A percentile compares a stretch with the other conserved stretches of the same genome.
Evolutionary conservation across 768 basidiomycete species (phyloP).

Genomic region (Phaeolepiota aurea): DNA sequence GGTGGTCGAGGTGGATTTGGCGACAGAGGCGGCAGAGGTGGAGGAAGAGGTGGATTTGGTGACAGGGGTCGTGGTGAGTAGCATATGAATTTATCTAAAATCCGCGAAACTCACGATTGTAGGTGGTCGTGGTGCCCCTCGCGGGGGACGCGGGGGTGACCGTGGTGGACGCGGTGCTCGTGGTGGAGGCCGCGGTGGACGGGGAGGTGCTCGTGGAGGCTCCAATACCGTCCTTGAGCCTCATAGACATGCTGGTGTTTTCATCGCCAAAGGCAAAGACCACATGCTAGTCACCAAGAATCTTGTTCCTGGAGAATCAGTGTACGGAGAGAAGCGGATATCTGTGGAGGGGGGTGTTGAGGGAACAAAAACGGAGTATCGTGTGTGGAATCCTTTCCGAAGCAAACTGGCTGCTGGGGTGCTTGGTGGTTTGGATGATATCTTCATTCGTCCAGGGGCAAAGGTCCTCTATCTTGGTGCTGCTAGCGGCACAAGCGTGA

Average conservation of each 20-base stretch:
- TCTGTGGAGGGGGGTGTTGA: constrained; percentile 70
- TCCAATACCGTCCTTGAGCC: constrained; percentile 90
- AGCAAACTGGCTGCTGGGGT: constrained; percentile 96
- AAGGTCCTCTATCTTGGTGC: constrained; percentile 98
- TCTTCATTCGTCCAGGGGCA: constrained; percentile 87
- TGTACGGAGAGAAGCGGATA: constrained; percentile 98
- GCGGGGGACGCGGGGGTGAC: constrained; percentile 30
- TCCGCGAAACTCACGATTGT: not conserved
- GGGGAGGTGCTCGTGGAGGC: constrained; percentile 73
- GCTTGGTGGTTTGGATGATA: constrained; percentile 88
- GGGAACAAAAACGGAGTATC: constrained; percentile 88
- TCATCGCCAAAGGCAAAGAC: constrained; percentile 97
- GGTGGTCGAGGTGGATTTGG: constrained; percentile 25
- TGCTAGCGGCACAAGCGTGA: constrained; percentile 95
- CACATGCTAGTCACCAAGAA: constrained; percentile 96
- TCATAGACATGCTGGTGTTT: constrained; percentile 89
- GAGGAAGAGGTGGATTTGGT: constrained; percentile 31
- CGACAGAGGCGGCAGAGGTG: constrained; percentile 30
- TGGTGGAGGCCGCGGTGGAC: constrained; percentile 44
- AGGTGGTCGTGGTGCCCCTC: constrained; percentile 25
- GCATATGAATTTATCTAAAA: constrained; percentile 3
- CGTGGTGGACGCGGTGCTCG: constrained; percentile 37
- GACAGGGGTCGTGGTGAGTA: constrained; percentile 26
- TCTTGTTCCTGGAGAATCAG: constrained; percentile 93
- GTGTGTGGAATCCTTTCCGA: constrained; percentile 99